Base-by-base conservation (phyloP, 1,139 yeast genomes). In the Hyphopichia buzzinii region DNA sequence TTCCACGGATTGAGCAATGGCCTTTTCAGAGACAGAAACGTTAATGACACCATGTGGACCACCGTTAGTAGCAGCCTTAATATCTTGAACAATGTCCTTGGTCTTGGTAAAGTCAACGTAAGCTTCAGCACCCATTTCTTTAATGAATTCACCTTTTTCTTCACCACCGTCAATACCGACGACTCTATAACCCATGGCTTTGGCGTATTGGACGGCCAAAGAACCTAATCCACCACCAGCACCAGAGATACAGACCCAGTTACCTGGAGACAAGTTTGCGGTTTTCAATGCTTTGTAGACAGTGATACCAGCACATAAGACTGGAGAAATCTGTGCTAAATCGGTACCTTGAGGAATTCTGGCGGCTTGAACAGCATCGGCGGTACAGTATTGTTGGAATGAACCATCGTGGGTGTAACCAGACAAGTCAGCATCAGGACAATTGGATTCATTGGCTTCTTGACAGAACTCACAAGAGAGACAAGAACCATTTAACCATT, bases 281-380 rank as follows among this genome's bases (percentile, higher is more conserved):
- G 84, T 80, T 67, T 83, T 83, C 55, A 83, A 67, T 17, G 89
- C 89, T 62, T 82, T 82, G 75, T 81, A 83, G 35, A 81, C 89
- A 29, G 89, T 83, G 53, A 83, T 79, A 68, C 90, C 90, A 19
- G 89, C 90, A 75, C 90, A 83, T 53, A 83, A 69, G 44, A 86
- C 79, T 48, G 95, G 95, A 22, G 95, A 79, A 41, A 80, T 79
- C 48, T 72, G 65, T 39, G 90, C 89, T 55, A 85, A 75, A 54
- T 85, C 87, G 36, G 84, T 70, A 44, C 81, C 83, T 48, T 67
- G 56, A 39, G 90, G 86, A 50, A 86, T 78, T 55, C 75, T 72
- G 29, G 95, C 94, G 38, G 94, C 95, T 58, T 85, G 95, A 41
- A 84, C 76, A 32, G 92, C 92, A 62, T 84, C 90, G 41, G 94